phyloP scores from a whole-genome alignment of 768 basidiomycete genomes.

The Suillus placidus region DNA sequence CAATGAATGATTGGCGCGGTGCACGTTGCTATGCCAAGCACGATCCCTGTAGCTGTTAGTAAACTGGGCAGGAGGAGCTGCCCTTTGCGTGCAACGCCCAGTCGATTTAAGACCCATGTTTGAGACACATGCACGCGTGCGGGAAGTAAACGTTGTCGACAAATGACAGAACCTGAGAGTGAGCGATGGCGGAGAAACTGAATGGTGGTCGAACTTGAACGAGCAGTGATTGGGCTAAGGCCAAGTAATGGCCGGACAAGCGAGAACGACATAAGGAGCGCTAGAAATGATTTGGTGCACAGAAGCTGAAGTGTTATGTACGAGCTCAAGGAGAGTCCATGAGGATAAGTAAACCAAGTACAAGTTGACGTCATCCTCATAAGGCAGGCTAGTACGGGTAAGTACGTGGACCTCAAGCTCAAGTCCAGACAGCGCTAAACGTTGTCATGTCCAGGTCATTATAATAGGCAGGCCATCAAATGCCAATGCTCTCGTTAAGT shows the following conservation, averaged over 20 bases:
- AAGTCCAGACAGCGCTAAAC: not conserved
- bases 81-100: constrained; percentile 7
- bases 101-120: constrained; percentile 2
- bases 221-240: constrained; percentile 16
- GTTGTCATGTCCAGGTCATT: not conserved
- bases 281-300: not conserved
- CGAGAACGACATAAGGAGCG: not conserved
- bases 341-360: not conserved
- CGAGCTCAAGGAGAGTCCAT: not conserved
- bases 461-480: not conserved
- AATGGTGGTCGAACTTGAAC: constrained; percentile 9
- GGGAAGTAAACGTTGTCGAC: not conserved
- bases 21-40: constrained; percentile 47
- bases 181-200: constrained; percentile 6
- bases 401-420: not conserved
- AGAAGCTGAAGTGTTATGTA: not conserved
- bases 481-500: not conserved
- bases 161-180: not conserved
- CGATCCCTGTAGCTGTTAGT: constrained; percentile 38
- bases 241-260: constrained; percentile 20
- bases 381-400: not conserved
- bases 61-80: constrained; percentile 20
- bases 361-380: constrained; percentile 13
- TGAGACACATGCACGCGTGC: constrained; percentile 1
- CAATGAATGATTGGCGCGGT: constrained; percentile 46